phyloP scores from a whole-genome alignment of 2,329 filamentous ascomycete species.

The Apiospora arundinis region DNA sequence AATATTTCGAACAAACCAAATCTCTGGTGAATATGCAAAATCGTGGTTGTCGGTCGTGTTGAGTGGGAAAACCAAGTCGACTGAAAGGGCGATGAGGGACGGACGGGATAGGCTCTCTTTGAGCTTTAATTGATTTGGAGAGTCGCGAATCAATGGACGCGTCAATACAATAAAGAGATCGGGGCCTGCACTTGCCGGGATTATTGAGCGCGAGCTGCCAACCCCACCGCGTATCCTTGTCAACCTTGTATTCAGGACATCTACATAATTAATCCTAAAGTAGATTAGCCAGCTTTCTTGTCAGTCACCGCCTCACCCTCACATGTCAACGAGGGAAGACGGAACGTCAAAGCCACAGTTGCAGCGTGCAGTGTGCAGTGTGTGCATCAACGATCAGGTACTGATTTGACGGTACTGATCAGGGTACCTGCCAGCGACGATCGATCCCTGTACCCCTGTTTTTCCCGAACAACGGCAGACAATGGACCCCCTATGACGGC shows the following conservation, averaged over 20 bases:
- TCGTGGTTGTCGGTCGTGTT: neutral
- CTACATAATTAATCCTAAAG: neutral
- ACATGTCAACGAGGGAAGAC: neutral
- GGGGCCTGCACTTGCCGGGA: neutral
- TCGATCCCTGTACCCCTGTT: constrained; percentile 11
- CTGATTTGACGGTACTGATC: too few relatives aligned
- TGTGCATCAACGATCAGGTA: neutral
- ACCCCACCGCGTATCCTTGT: constrained; percentile 8
- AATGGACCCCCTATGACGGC: constrained; percentile 17
- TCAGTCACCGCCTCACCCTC: neutral
- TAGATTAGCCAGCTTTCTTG: neutral
- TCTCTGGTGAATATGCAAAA: neutral
- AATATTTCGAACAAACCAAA: constrained; percentile 1
- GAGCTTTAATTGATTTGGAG: constrained; percentile 1
- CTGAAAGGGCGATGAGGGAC: neutral
- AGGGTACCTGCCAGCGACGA: neutral
- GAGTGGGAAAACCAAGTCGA: neutral
- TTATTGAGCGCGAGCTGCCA: neutral
- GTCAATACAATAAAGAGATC: neutral
- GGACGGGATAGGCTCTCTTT: neutral
- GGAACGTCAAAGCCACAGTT: neutral
- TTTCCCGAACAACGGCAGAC: neutral
- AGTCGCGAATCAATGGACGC: neutral
- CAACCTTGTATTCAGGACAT: neutral
- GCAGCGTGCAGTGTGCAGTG: neutral